Evolutionary conservation across 345 rosid species (phyloP).

Genomic region (Bruguiera sexangula): DNA sequence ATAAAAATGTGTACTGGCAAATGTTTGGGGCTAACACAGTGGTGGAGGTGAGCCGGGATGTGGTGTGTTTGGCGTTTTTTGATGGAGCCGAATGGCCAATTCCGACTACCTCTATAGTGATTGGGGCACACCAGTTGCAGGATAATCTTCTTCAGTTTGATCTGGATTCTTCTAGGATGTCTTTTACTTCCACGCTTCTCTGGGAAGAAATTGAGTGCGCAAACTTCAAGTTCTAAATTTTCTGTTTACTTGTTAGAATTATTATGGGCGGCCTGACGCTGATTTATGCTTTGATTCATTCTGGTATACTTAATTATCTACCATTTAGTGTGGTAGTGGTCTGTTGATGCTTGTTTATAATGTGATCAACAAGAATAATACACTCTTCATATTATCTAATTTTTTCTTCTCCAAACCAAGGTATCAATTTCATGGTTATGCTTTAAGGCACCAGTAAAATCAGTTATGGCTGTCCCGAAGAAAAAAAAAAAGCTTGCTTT

Average conservation of each 20-base stretch:
- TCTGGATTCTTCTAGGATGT: constrained; percentile 9
- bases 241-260: too few relatives aligned
- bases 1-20: constrained; percentile 16
- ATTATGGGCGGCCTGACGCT: too few relatives aligned
- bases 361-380: neutral
- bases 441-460: too few relatives aligned
- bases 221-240: constrained; percentile 17
- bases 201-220: constrained; percentile 15
- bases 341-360: too few relatives aligned
- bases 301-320: neutral
- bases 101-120: constrained; percentile 8
- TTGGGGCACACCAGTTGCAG: constrained; percentile 24
- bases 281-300: neutral
- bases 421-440: too few relatives aligned
- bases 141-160: constrained; percentile 17
- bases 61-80: constrained; percentile 25
- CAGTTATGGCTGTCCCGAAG: too few relatives aligned
- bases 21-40: constrained; percentile 27
- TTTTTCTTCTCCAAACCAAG: too few relatives aligned
- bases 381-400: neutral
- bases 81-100: constrained; percentile 2
- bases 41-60: constrained; percentile 23
- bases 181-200: constrained; percentile 15
- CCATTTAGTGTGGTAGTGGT: too few relatives aligned
- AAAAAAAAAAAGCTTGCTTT: too few relatives aligned